A percentile compares a stretch with the other conserved stretches of the same genome.
These are phyloP conservation scores for Xylaria flabelliformis DNA, from an alignment of 495 filamentous ascomycete species.

Conservation along the genomic window DNA sequence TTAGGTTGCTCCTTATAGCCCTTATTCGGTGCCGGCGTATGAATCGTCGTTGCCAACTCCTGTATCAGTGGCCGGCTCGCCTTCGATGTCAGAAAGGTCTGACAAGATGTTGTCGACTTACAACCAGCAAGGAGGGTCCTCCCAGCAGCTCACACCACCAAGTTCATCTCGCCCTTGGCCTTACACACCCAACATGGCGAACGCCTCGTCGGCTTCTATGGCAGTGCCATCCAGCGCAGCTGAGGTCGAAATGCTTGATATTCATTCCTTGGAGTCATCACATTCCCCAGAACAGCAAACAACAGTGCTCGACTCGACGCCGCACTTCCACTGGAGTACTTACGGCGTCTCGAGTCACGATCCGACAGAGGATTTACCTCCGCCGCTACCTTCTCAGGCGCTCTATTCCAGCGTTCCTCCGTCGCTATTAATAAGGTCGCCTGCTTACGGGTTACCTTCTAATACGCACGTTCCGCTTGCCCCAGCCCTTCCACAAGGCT, in stretches of 20 bases:
- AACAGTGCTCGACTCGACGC: slow-evolving; percentile 34
- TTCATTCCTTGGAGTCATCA: slow-evolving; percentile 35
- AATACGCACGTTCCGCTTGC: slow-evolving; percentile 29
- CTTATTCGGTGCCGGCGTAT: slow-evolving; percentile 46
- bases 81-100: slow-evolving; percentile 48
- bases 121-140: slow-evolving; percentile 39
- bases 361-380: slow-evolving; percentile 30
- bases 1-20: slow-evolving; percentile 52
- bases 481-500: slow-evolving; percentile 32
- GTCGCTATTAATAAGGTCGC: slow-evolving; percentile 33
- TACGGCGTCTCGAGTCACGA: slow-evolving; percentile 40
- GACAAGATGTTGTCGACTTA: slow-evolving; percentile 46
- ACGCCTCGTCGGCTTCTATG: slow-evolving; percentile 44
- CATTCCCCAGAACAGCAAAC: slow-evolving; percentile 37
- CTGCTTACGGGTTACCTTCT: slow-evolving; percentile 25
- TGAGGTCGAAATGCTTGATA: slow-evolving; percentile 44
- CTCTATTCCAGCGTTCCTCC: slow-evolving; percentile 29
- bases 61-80: slow-evolving; percentile 52
- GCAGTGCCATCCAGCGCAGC: slow-evolving; percentile 40
- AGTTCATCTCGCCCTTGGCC: slow-evolving; percentile 49
- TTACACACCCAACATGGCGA: slow-evolving; percentile 42
- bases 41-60: slow-evolving; percentile 56
- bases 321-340: slow-evolving; percentile 37
- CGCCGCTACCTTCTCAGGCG: slow-evolving; percentile 32
- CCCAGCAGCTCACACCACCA: slow-evolving; percentile 54